Percentiles rank a stretch among this genome's conserved stretches.
These are phyloP conservation scores for Tetrapisispora iriomotensis DNA, from an alignment of 805 yeast genomes.

Conservation along the genomic window DNA sequence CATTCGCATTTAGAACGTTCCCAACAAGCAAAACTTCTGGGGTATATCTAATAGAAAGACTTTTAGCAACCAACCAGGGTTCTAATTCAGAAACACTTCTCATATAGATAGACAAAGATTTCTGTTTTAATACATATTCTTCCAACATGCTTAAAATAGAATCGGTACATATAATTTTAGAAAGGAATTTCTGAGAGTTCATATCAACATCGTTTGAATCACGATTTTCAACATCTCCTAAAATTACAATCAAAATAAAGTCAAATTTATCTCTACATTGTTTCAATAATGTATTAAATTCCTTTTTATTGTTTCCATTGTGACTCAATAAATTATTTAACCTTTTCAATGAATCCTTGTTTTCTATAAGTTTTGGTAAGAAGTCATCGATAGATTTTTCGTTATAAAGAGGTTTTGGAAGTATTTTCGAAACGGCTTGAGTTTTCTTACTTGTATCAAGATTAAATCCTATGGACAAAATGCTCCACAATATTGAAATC, in stretches of 20 bases:
- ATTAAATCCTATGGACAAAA: constrained; percentile 14
- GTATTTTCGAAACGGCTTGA: constrained; percentile 11
- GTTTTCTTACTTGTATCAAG: constrained; percentile 5
- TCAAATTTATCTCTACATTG: constrained; percentile 34
- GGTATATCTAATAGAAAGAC: constrained; percentile 40
- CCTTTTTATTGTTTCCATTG: constrained; percentile 9
- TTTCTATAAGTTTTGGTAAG: constrained; percentile 7
- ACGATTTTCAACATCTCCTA: constrained; percentile 30
- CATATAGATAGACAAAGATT: constrained; percentile 42
- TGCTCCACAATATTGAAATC: constrained; percentile 14
- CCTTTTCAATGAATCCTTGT: constrained; percentile 5
- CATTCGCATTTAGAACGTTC: constrained; percentile 43
- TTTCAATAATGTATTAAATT: constrained; percentile 36
- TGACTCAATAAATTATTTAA: constrained; percentile 5
- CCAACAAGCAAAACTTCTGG: constrained; percentile 48
- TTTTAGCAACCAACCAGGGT: constrained; percentile 53
- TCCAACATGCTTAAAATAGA: constrained; percentile 33
- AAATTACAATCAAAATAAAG: constrained; percentile 45
- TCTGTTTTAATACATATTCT: constrained; percentile 29
- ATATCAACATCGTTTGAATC: constrained; percentile 8
- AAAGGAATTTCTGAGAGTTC: constrained; percentile 34
- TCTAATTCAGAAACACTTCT: constrained; percentile 58
- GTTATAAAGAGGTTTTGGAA: constrained; percentile 14
- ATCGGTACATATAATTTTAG: constrained; percentile 37
- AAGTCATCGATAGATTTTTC: constrained; percentile 5